phyloP scores from a whole-genome alignment of 2,329 filamentous ascomycete genomes.

The Fusarium sp. region DNA sequence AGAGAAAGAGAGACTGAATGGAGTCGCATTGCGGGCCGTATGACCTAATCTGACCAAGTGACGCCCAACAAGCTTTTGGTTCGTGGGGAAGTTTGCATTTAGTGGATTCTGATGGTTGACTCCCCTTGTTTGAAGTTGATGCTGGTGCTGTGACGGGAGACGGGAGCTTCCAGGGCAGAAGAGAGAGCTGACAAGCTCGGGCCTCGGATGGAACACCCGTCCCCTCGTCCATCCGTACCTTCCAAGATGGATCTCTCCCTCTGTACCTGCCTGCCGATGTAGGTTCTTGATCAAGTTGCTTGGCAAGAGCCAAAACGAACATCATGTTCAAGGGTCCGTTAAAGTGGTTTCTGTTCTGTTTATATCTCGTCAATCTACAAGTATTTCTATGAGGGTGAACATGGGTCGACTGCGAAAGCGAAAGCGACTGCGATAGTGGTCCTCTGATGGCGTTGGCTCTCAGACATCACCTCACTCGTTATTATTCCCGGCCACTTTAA shows the following conservation, averaged over 20 bases:
- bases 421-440: not conserved
- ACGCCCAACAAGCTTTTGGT: slow-evolving; percentile 34
- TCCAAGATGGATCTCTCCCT: not conserved
- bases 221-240: not conserved
- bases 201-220: not conserved
- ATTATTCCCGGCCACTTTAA: not conserved
- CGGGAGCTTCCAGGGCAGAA: not conserved
- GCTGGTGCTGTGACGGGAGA: not conserved
- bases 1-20: slow-evolving; percentile 12
- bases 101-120: slow-evolving; percentile 24
- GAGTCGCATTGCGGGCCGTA: slow-evolving; percentile 26
- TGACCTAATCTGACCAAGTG: slow-evolving; percentile 27
- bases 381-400: not conserved
- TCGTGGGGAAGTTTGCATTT: slow-evolving; percentile 34
- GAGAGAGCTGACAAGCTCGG: not conserved
- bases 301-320: not conserved
- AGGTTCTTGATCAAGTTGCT: not conserved
- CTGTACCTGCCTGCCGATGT: not conserved
- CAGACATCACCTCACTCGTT: not conserved
- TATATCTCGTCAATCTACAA: not conserved
- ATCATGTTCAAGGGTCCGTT: not conserved
- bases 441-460: not conserved
- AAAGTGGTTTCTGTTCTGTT: not conserved
- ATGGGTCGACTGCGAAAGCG: not conserved
- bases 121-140: slow-evolving; percentile 12